Evolutionary conservation across 257 asterid species (phyloP).

Genomic region (Fraxinus americana): DNA sequence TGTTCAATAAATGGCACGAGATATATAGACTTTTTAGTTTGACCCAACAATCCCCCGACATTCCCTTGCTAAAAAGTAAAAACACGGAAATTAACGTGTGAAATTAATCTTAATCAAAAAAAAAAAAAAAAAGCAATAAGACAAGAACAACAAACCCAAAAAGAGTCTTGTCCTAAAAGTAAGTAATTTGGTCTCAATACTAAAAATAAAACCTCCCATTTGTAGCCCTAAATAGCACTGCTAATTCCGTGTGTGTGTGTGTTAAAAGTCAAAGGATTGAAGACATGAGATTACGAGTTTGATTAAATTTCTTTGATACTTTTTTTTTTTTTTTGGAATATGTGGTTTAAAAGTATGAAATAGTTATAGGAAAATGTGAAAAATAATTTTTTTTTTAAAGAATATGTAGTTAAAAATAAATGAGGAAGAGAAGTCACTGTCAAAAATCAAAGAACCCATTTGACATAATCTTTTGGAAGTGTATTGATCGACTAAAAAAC

Average conservation of each 20-base stretch:
- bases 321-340: too few species aligned
- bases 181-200: not conserved
- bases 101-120: not conserved
- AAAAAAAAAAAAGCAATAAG: not conserved
- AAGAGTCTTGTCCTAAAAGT: not conserved
- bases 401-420: too few species aligned
- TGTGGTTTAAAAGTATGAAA: too few species aligned
- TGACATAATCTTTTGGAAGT: too few species aligned
- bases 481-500: too few species aligned
- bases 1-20: not conserved
- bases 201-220: not conserved
- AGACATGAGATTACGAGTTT: not conserved
- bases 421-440: too few species aligned
- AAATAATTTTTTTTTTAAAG: too few species aligned
- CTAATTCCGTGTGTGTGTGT: not conserved
- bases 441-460: too few species aligned
- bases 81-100: not conserved
- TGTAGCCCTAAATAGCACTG: not conserved
- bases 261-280: not conserved
- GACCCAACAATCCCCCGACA: not conserved
- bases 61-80: not conserved
- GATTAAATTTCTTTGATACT: too few species aligned
- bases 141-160: not conserved
- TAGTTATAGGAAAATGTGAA: too few species aligned
- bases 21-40: not conserved